Evolutionary conservation across 192 early-diverging fungal species (phyloP), one percentile per base, ranked within the genome.

Genomic region (Irineochytrium annulatum): DNA sequence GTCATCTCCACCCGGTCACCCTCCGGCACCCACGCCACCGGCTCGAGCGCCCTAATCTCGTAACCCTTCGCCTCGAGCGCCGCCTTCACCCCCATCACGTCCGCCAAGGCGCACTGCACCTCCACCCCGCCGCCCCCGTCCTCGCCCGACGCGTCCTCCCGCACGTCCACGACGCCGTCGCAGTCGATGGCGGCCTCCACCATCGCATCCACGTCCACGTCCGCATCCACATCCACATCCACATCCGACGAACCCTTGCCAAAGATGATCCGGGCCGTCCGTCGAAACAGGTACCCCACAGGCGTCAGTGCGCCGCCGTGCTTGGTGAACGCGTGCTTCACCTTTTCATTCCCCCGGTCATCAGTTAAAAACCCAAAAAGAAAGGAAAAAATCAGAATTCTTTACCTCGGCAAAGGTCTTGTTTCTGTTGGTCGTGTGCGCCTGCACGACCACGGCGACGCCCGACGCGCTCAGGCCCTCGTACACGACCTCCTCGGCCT

Each of bases 231-330:
- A 69, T 85, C 75, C 29, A 74, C 64, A 13, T 84, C 87, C 52
- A 85, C 56, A n/a, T 70, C 79, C 11, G 61, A 20, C 5, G 67
- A 28, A 16, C 16, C 24, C 8, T 48, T 48, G 27, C 55, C 59
- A 61, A 87, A 79, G 20, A 73, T 77, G 24, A 91, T 67, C 19
- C 73, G 72, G 13, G 87, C 86, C 43, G 75, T 78, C 55, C 81
- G 80, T 17, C 78, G 68, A 74, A 91, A 91, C 59, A 89, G 68
- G 69, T 84, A 91, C 49, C 66, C 65, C 1, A 91, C 84, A 0
- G 77, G 67, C 24, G 82, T 71, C 53, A 89, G 62, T 3, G 79
- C 72, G 5, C 86, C 87, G 26, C 78, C 71, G 27, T 68, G 49
- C 53, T 88, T 63, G 13, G 63, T 83, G 26, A 91, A 77, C 24